Base-by-base conservation (phyloP, 352 stramenopile species). In the Globisporangium emineosum region DNA sequence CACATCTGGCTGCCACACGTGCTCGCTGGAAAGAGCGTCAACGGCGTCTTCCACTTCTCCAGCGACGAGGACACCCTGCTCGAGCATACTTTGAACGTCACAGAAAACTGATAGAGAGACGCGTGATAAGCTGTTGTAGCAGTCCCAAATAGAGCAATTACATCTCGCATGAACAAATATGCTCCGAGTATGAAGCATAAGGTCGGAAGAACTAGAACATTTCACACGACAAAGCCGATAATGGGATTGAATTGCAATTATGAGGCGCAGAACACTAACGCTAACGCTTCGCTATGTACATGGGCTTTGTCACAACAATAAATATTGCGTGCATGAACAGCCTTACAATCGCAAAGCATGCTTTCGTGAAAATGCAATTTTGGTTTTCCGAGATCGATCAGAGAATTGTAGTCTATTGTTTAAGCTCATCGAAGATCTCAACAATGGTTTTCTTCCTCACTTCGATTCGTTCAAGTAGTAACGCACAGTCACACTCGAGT, bases 331-430 rank as follows among this genome's bases (percentile, higher is more conserved):
- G n/a, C n/a, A n/a, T n/a, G n/a, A n/a, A n/a, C n/a, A n/a, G n/a
- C n/a, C n/a, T n/a, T n/a, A n/a, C n/a, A n/a, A n/a, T n/a, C n/a
- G n/a, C n/a, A n/a, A n/a, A n/a, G n/a, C 29, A 32, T 19, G 8
- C 27, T 37, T 57, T 57, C n/a, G 30, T 25, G 32, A 12, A 47
- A 32, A 49, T n/a, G 49, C 25, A 32, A 5, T 5, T 53, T 23
- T 35, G 23, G 25, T 23, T 25, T 49, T 60, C 10, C 66, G 63
- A 27, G 32, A 89, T 90, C 81, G 83, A 92, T 92, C 83, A 90
- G 83, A 92, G 83, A 92, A 92, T 92, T 92, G 83, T 92, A 92
- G 83, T 92, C 83, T 71, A 84, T 91, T 79, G 78, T 81, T 64
- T 55, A 74, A 56, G 64, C n/a, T 92, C 83, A 78, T 89, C 62